phyloP scores from a whole-genome alignment of 768 basidiomycete species.

The Suillus alpinus region DNA sequence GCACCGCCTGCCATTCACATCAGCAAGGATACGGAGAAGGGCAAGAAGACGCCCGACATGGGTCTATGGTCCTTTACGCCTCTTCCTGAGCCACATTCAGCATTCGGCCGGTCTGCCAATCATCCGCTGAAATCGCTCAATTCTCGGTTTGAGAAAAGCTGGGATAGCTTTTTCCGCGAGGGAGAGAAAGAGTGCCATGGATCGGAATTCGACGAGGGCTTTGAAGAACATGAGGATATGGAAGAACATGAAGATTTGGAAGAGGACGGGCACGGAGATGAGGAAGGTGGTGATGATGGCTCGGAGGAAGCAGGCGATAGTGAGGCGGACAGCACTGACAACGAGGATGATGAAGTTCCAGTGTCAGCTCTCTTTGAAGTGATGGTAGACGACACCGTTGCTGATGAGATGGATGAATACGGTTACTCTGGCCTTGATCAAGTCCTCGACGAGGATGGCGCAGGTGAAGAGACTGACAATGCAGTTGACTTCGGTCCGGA shows the following conservation, averaged over 20 bases:
- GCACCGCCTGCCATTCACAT: conserved; percentile 14
- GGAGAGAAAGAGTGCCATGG: not conserved
- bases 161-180: conserved; percentile 21
- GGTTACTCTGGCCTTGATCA: conserved; percentile 1
- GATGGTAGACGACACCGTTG: not conserved
- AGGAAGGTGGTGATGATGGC: not conserved
- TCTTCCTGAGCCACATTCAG: conserved; percentile 37
- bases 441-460: not conserved
- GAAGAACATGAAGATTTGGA: not conserved
- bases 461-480: not conserved
- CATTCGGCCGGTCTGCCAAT: conserved; percentile 33
- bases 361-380: not conserved
- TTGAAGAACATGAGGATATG: not conserved
- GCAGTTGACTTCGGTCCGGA: not conserved
- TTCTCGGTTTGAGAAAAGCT: conserved; percentile 38
- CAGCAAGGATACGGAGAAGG: conserved; percentile 24
- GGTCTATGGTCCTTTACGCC: conserved; percentile 50
- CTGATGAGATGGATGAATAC: not conserved
- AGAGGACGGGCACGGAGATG: too few relatives aligned
- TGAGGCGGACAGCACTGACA: too few relatives aligned
- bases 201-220: not conserved
- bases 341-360: too few relatives aligned
- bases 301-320: not conserved
- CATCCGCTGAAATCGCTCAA: conserved; percentile 26
- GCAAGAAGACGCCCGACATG: conserved; percentile 14